A percentile compares a stretch with the other conserved stretches of the same genome.
phyloP scores from a whole-genome alignment of 345 rosid species.

The Euclidium syriacum region DNA sequence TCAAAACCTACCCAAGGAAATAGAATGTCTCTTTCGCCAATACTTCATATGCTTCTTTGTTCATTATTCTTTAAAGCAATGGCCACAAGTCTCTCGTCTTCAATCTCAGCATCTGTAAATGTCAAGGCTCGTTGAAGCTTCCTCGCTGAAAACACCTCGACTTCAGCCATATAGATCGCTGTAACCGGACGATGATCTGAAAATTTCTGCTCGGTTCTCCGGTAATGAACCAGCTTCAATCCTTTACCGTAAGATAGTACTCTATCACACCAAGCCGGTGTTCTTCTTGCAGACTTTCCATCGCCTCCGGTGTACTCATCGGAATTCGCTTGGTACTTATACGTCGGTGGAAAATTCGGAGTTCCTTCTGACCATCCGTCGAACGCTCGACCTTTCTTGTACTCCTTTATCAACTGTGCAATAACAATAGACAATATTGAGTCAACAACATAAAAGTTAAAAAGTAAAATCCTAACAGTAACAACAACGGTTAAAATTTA shows the following conservation, averaged over 20 bases:
- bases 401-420: slow-evolving; percentile 66
- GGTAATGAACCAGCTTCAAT: slow-evolving; percentile 62
- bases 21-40: slow-evolving; percentile 22
- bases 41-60: slow-evolving; percentile 29
- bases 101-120: slow-evolving; percentile 81
- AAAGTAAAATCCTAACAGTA: not conserved
- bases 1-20: slow-evolving; percentile 9
- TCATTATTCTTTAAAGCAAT: not conserved
- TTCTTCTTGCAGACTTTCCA: slow-evolving; percentile 62
- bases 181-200: slow-evolving; percentile 98
- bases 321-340: slow-evolving; percentile 80
- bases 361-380: slow-evolving; percentile 96
- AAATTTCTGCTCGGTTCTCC: slow-evolving; percentile 60
- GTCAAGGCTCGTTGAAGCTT: slow-evolving; percentile 88
- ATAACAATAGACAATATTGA: not conserved
- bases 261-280: slow-evolving; percentile 98
- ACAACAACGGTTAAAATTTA: slow-evolving; percentile 18
- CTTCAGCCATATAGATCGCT: slow-evolving; percentile 76
- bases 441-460: not conserved
- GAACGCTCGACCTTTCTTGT: slow-evolving; percentile 71
- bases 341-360: slow-evolving; percentile 76
- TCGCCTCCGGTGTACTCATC: slow-evolving; percentile 64
- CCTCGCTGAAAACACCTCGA: slow-evolving; percentile 68
- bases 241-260: slow-evolving; percentile 78
- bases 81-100: slow-evolving; percentile 39